Evolutionary conservation across 2,329 filamentous ascomycete species (phyloP).

Genomic region (Celoporthe dispersa): DNA sequence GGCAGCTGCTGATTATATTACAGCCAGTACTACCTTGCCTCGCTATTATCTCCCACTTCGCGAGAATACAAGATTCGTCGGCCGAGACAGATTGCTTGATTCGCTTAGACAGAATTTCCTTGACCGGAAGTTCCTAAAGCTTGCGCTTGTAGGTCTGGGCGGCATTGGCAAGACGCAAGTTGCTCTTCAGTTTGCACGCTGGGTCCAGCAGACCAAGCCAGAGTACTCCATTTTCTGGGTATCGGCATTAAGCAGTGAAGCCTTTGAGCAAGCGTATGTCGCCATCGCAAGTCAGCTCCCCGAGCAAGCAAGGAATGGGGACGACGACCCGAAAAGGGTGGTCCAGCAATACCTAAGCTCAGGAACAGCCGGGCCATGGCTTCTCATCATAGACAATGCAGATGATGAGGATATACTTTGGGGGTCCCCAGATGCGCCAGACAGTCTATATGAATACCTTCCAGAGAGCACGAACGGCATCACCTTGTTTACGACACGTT

Average conservation of each 20-base stretch:
- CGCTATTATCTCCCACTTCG: neutral
- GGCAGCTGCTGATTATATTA: neutral
- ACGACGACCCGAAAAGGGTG: neutral
- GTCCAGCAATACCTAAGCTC: constrained; percentile 3
- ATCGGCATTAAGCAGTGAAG: constrained; percentile 35
- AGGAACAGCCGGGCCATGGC: neutral
- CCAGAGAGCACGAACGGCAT: neutral
- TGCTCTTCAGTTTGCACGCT: constrained; percentile 42
- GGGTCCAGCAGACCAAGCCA: constrained; percentile 32
- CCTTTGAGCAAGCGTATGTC: constrained; percentile 42
- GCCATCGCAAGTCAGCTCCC: constrained; percentile 34
- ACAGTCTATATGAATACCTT: neutral
- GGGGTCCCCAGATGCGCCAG: neutral
- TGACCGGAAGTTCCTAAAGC: neutral
- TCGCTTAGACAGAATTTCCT: neutral
- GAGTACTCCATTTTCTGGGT: constrained; percentile 48
- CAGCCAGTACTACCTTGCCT: neutral
- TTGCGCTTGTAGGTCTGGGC: constrained; percentile 1
- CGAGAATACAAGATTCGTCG: neutral
- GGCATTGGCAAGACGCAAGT: constrained; percentile 43
- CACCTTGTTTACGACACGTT: neutral
- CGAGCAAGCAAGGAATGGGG: neutral
- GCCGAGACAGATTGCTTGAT: neutral
- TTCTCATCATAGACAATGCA: neutral
- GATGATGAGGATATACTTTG: neutral